Percentiles rank a stretch among this genome's conserved stretches.
phyloP scores from a whole-genome alignment of 768 basidiomycete genomes.

The Daedalea quercina region DNA sequence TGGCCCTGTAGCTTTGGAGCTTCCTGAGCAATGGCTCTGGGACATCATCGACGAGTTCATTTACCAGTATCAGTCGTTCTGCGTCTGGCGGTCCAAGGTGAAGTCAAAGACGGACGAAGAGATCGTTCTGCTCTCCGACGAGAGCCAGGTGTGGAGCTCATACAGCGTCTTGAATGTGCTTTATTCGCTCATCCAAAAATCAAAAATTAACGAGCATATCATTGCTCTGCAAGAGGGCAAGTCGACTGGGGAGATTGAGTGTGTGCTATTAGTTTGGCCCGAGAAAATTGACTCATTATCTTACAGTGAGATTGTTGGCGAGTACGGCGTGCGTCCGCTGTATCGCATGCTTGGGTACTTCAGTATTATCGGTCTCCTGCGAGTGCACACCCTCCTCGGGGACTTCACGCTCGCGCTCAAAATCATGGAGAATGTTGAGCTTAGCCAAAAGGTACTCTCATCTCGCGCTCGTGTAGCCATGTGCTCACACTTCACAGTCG shows the following conservation, averaged over 20 bases:
- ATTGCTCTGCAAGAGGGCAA: constrained; percentile 75
- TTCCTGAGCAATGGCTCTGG: constrained; percentile 98
- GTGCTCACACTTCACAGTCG: constrained; percentile 35
- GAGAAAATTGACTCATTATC: constrained; percentile 1
- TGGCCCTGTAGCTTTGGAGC: constrained; percentile 85
- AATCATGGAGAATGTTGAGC: constrained; percentile 89
- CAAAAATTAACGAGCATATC: constrained; percentile 90
- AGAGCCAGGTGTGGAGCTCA: constrained; percentile 86
- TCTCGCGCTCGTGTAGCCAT: background rate
- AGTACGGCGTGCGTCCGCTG: constrained; percentile 84
- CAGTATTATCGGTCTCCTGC: constrained; percentile 89
- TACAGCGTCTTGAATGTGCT: constrained; percentile 98
- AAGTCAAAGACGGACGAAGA: constrained; percentile 89
- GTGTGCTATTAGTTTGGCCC: constrained; percentile 22
- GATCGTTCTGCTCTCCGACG: constrained; percentile 71
- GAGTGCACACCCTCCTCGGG: constrained; percentile 93
- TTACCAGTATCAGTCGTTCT: constrained; percentile 97
- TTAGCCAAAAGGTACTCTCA: constrained; percentile 69
- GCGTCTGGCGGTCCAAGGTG: constrained; percentile 82
- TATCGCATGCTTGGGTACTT: constrained; percentile 97
- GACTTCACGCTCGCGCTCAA: constrained; percentile 94
- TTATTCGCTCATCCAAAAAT: constrained; percentile 98
- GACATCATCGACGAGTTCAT: constrained; percentile 97
- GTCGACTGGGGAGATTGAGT: constrained; percentile 79
- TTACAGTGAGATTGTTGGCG: constrained; percentile 74